Conservation (phyloP, 2,329 filamentous ascomycete genomes). For the Taxawa tesnikishii region DNA sequence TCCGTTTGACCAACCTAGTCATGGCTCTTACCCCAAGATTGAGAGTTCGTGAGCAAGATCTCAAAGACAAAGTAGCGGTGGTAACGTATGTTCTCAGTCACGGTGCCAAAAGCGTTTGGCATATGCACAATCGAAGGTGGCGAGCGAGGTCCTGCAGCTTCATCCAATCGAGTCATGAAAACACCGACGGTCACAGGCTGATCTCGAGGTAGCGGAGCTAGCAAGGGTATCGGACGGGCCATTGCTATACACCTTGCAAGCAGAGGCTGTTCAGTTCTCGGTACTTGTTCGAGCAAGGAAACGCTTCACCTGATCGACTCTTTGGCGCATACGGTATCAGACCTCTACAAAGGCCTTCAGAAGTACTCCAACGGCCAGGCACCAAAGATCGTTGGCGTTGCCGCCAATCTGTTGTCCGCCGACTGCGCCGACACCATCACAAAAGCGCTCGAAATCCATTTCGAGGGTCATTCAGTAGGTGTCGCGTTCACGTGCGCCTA, state of each 20-base stretch:
- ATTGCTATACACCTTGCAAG: slow-evolving; percentile 17
- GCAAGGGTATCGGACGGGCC: slow-evolving; percentile 18
- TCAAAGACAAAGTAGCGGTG: slow-evolving; percentile 18
- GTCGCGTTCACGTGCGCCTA: too few species aligned
- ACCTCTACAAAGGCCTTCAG: slow-evolving; percentile 9
- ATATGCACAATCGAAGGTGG: too few species aligned
- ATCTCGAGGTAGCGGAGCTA: slow-evolving; percentile 18
- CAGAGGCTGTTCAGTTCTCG: slow-evolving; percentile 18
- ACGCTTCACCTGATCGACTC: slow-evolving; percentile 16
- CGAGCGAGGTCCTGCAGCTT: too few species aligned
- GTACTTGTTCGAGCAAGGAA: slow-evolving; percentile 16
- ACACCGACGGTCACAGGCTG: too few species aligned
- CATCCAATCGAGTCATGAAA: too few species aligned
- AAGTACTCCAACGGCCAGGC: too few species aligned
- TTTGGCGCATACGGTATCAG: slow-evolving; percentile 11
- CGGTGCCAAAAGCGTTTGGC: too few species aligned
- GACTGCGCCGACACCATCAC: slow-evolving; percentile 10
- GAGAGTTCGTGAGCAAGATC: slow-evolving; percentile 14
- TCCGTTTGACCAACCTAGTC: too few species aligned
- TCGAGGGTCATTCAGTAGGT: slow-evolving; percentile 10
- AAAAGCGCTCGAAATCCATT: slow-evolving; percentile 8
- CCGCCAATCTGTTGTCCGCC: slow-evolving; percentile 14
- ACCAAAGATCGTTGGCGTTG: slow-evolving; percentile 12
- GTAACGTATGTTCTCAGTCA: slow-evolving; percentile 18
- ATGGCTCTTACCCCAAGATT: too few species aligned